Conservation (phyloP, 1,284 basidiomycete species). For the Erythrobasidium hasegawianum region DNA sequence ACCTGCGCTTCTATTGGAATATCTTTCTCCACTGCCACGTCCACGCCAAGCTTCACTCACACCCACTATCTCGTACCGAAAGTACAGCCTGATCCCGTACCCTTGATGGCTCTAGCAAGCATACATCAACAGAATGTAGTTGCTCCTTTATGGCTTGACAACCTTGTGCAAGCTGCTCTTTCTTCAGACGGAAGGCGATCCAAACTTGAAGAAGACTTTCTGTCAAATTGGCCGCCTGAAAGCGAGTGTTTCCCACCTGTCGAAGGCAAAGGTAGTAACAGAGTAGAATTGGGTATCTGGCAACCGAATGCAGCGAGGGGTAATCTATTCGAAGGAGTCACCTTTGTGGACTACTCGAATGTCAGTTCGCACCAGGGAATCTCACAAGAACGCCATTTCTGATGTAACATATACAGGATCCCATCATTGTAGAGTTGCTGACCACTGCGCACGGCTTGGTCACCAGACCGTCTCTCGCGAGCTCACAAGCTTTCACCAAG, state of each 20-base stretch:
- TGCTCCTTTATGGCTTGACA: constrained; percentile 21
- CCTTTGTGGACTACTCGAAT: constrained; percentile 11
- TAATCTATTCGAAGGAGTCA: background rate
- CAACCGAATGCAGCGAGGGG: constrained; percentile 3
- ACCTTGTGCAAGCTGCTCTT: constrained; percentile 3
- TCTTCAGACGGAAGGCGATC: background rate
- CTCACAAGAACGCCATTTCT: background rate
- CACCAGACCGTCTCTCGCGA: background rate
- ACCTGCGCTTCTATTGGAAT: constrained; percentile 11
- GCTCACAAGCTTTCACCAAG: background rate
- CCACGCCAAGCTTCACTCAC: constrained; percentile 3
- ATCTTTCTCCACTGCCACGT: constrained; percentile 3
- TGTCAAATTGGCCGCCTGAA: constrained; percentile 20
- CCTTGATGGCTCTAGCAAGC: background rate
- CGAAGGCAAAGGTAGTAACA: constrained; percentile 6
- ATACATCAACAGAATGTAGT: constrained; percentile 13
- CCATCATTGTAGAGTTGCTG: constrained; percentile 6
- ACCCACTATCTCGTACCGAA: constrained; percentile 23
- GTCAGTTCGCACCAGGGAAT: background rate
- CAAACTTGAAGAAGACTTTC: constrained; percentile 15
- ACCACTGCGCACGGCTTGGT: constrained; percentile 3
- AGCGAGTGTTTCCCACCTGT: constrained; percentile 11
- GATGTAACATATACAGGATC: background rate
- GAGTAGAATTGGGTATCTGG: constrained; percentile 10
- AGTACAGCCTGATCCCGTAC: background rate